phyloP scores from a whole-genome alignment of 768 basidiomycete species.

The Royoungia palumana region DNA sequence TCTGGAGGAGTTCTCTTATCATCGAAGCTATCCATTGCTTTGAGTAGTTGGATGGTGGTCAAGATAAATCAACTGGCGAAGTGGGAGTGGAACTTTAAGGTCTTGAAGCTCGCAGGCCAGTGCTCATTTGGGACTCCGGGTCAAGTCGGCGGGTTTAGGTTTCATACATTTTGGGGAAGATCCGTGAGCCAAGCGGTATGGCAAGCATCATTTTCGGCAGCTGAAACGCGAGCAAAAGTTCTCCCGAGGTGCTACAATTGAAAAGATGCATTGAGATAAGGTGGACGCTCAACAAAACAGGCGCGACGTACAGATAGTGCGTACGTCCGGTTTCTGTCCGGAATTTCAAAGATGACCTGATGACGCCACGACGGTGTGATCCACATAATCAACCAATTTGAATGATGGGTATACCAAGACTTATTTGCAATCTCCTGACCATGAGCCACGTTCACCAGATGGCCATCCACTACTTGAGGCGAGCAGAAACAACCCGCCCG shows the following conservation, averaged over 20 bases:
- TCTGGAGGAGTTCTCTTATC: neutral
- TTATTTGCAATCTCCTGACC: too few relatives aligned
- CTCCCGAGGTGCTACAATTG: neutral
- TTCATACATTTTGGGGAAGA: neutral
- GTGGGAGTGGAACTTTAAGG: neutral
- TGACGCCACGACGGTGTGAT: too few relatives aligned
- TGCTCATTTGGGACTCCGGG: neutral
- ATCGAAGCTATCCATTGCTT: neutral
- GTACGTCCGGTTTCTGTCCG: too few relatives aligned
- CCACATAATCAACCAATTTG: too few relatives aligned
- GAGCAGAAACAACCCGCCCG: too few relatives aligned
- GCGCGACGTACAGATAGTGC: too few relatives aligned
- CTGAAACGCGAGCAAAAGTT: neutral
- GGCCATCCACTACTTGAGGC: too few relatives aligned
- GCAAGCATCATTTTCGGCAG: too few relatives aligned
- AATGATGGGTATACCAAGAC: too few relatives aligned
- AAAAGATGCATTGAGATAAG: neutral
- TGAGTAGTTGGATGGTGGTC: neutral
- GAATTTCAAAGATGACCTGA: too few relatives aligned
- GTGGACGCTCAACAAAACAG: neutral
- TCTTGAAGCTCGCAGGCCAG: neutral
- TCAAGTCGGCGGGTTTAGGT: neutral
- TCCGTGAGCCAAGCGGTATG: too few relatives aligned
- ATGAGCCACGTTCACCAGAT: too few relatives aligned
- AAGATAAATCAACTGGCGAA: conserved; percentile 4